Evolutionary conservation across 1,139 yeast species (phyloP), one percentile per base, ranked within the genome.

Genomic region (Saccharomyces hybrid): DNA sequence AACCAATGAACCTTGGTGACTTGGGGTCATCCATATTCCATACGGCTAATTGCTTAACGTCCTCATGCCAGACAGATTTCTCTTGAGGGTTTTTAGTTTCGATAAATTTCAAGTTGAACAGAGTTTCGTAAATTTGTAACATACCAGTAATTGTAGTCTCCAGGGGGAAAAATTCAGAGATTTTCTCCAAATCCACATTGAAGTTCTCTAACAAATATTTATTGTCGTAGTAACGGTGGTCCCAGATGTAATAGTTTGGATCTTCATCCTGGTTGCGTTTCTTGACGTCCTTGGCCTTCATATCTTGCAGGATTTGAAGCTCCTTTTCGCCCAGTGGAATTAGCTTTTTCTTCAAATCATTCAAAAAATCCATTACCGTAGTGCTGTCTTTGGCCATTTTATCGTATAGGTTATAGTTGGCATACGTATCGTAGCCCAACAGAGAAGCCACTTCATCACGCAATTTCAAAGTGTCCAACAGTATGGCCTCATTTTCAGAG

Each of bases 81-180:
- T 70, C 63, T 23, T 70, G 72, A 2, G 76, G 73, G 3, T 73
- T 61, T 4, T 73, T 73, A 41, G 78, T 73, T 65, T 80, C 81
- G 53, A 77, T 77, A 67, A 88, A 87, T 68, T 84, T 82, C 56
- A 88, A 75, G 57, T 80, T 81, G 69, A 88, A 83, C 52, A 88
- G 74, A 5, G 74, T 76, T 68, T 86, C 93, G 66, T 84, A 88
- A 60, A 87, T 79, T 2, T 75, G 73, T 56, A 88, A 75, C 93
- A 88, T 87, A 55, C 82, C 81, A 27, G 70, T 67, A 54, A 87
- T 80, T 1, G 95, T 84, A 25, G 79, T 75, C 54, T 83, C 81
- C 67, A 87, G 72, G 41, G 96, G 95, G 75, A 86, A 88, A 68
- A 82, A 88, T 66, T 88, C 90, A 5, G 91, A 75, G 59, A 88